These are phyloP conservation scores for Pseudopediastrum boryanum DNA, from an alignment of 139 green algal species.

Conservation along the genomic window DNA sequence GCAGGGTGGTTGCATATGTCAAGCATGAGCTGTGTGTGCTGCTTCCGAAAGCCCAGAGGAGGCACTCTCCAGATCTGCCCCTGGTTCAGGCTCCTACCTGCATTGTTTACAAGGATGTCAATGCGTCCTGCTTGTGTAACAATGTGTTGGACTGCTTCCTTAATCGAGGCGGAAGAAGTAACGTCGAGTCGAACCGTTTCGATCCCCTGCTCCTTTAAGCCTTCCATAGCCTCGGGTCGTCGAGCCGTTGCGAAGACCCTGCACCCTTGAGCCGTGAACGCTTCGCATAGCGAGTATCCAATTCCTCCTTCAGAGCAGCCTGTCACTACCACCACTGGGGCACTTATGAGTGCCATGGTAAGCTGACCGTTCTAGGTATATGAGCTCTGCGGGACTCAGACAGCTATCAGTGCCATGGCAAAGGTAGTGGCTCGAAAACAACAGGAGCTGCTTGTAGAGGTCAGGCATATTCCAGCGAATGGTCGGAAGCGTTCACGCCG, in stretches of 20 bases:
- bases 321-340: constrained; percentile 8
- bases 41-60: not conserved
- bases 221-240: not conserved
- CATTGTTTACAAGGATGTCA: constrained; percentile 26
- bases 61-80: not conserved
- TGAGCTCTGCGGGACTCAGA: too few species aligned
- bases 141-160: constrained; percentile 10
- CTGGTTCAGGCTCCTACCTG: not conserved
- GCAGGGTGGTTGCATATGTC: constrained; percentile 19
- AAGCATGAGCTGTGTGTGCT: not conserved
- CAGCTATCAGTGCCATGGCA: too few species aligned
- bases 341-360: not conserved
- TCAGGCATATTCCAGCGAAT: too few species aligned
- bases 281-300: constrained; percentile 9
- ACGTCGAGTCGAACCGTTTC: constrained; percentile 14
- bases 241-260: constrained; percentile 23
- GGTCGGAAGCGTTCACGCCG: too few species aligned
- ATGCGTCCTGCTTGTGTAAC: constrained; percentile 3
- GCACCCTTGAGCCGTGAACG: constrained; percentile 3
- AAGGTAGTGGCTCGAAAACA: too few species aligned
- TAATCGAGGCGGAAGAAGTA: not conserved
- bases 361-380: too few species aligned
- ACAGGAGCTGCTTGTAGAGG: too few species aligned
- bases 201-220: not conserved
- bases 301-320: constrained; percentile 32